Percentiles rank a stretch among this genome's conserved stretches.
phyloP scores from a whole-genome alignment of 768 basidiomycete genomes.

The Stropharia rugosoannulata region DNA sequence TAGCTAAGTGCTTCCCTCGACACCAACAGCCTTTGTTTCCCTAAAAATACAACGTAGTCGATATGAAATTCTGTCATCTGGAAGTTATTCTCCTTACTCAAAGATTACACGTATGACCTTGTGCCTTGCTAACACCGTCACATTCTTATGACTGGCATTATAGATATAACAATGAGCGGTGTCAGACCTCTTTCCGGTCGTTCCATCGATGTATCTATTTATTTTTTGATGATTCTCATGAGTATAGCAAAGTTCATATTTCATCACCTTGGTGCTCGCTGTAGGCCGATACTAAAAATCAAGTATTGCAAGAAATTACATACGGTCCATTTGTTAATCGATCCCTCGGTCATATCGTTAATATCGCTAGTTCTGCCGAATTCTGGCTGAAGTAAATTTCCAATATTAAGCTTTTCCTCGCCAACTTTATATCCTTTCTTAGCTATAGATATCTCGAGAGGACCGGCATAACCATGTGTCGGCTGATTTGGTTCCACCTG shows the following conservation, averaged over 20 bases:
- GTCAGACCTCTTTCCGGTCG: conserved; percentile 57
- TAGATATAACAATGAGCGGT: conserved; percentile 51
- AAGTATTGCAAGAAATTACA: not conserved
- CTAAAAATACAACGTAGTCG: conserved; percentile 17
- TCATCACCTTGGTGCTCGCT: conserved; percentile 11
- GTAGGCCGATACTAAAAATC: not conserved
- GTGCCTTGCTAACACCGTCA: conserved; percentile 34
- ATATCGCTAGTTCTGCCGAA: conserved; percentile 43
- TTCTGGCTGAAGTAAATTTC: conserved; percentile 43
- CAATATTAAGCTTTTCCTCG: conserved; percentile 47
- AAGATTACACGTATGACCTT: conserved; percentile 46
- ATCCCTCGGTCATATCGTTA: conserved; percentile 40
- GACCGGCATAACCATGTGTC: conserved; percentile 50
- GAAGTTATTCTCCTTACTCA: conserved; percentile 29
- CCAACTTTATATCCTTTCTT: conserved; percentile 37
- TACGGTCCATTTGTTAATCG: conserved; percentile 26
- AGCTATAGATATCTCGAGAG: conserved; percentile 49
- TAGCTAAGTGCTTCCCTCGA: conserved; percentile 39
- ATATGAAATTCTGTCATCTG: too few species aligned
- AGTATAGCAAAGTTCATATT: not conserved
- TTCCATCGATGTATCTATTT: conserved; percentile 45
- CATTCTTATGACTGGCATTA: conserved; percentile 37
- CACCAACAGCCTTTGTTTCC: conserved; percentile 42
- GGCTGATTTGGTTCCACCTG: conserved; percentile 17
- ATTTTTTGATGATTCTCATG: not conserved